Conservation (phyloP, 148 eudicot genomes). For the Simmondsia chinensis region DNA sequence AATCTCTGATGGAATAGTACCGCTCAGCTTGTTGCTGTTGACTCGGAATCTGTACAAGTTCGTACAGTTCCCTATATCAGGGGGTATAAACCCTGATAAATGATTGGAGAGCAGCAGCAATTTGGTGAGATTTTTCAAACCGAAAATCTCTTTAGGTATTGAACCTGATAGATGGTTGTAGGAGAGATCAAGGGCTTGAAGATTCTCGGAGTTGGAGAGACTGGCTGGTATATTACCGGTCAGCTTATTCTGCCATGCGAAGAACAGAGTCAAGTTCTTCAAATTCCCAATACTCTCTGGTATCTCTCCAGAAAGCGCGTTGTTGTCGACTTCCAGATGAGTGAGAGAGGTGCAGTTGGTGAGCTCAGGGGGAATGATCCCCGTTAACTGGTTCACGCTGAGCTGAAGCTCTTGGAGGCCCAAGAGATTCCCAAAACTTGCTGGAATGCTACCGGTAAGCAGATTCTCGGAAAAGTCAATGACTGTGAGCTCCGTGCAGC, state of each 20-base stretch:
- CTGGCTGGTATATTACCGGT: constrained; percentile 70
- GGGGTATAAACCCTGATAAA: constrained; percentile 74
- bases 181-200: constrained; percentile 88
- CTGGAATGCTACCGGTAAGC: constrained; percentile 65
- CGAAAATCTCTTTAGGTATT: constrained; percentile 57
- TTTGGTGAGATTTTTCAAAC: constrained; percentile 60
- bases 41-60: constrained; percentile 78
- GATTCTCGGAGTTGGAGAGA: constrained; percentile 52
- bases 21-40: constrained; percentile 54
- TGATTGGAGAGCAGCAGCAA: constrained; percentile 67
- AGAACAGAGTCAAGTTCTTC: constrained; percentile 62
- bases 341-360: constrained; percentile 58
- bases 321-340: constrained; percentile 86
- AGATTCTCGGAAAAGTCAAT: constrained; percentile 68
- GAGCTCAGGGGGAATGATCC: constrained; percentile 61
- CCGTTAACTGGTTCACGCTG: constrained; percentile 65
- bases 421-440: constrained; percentile 45
- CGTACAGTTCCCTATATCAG: constrained; percentile 74
- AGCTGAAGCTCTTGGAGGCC: constrained; percentile 64
- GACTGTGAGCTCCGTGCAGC: constrained; percentile 51
- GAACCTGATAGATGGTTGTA: constrained; percentile 61
- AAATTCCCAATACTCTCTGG: constrained; percentile 55
- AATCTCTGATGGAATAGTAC: constrained; percentile 80
- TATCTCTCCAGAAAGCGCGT: constrained; percentile 61
- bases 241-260: constrained; percentile 87